Evolutionary conservation across 805 yeast genomes (phyloP), one percentile per base, ranked within the genome.

Genomic region (Saturnispora saitoi): DNA sequence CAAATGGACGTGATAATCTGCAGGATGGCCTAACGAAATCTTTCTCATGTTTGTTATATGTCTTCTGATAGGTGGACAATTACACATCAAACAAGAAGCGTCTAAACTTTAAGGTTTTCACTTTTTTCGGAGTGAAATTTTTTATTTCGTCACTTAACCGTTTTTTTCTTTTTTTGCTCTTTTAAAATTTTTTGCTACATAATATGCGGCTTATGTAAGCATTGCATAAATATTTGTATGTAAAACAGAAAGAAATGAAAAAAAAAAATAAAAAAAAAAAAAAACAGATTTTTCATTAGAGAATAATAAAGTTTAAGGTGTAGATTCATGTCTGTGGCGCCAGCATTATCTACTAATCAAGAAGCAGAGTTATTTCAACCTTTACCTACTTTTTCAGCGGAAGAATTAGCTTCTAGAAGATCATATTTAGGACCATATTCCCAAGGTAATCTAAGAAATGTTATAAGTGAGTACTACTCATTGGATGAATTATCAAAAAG

Each of bases 1-100:
- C 32, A 93, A 77, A 64, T 93, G 99, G 44, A 93, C 98, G 61
- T 93, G 99, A 77, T 88, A 81, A 66, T 93, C 99, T 15, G 91
- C 93, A 2, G 95, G 77, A 42, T 76, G 64, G 5, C 93, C 93
- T 34, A 86, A 26, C 4, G 49, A 26, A 20, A 47, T 41, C 31
- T 29, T 39, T 46, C 48, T 46, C 48, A 46, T 46, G 17, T 15
- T 22, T 12, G 28, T 12, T 22, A 46, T 26, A 30, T 30, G 32
- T 42, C 32, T 42, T 10, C 20, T 29, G 26, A 31, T 24, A 14
- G 40, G 39, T 20, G 48, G 44, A 20, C 43, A 46, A 26, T 40
- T 43, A 14, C 29, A 17, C 31, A 31, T 30, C 32, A 20, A 37
- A 22, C 19, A 34, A 12, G 10, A 10, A 12, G 19, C 17, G 38